Base-by-base conservation (phyloP, 2,329 filamentous ascomycete genomes). In the Gliomastix tumulicola region DNA sequence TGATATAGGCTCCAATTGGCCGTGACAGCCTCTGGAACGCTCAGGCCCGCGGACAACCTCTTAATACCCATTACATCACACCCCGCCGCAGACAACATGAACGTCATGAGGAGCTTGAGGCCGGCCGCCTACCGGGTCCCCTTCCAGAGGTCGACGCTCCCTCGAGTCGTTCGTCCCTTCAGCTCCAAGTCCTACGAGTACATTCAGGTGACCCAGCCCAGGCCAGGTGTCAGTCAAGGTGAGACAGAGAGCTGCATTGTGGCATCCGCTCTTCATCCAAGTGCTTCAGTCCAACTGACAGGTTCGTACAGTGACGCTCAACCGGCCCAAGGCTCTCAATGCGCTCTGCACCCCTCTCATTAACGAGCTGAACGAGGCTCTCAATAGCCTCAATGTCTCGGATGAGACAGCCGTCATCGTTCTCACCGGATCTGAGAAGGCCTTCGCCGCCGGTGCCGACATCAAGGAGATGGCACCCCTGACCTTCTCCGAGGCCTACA, bases 381-480 rank as follows among this genome's bases (percentile, higher is more conserved):
- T 95, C 37, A 65, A 64, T 43, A 70, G 76, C 40, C 79, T 89
- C 63, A 84, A 90, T 54, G 60, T 71, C 33, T 79, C 84, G 44
- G 71, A 81, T 39, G 69, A 74, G 21, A 82, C 88, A 45, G 76
- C 78, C 9, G 83, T 82, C 49, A 87, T 94, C 49, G 63, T 98
- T 41, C 71, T 98, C 40, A 96, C 92, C 2, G 92, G 92, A 38
- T 94, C 84, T 32, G 72, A 88, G 47, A 88, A 83, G 62, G 89
- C 90, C 30, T 98, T 96, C 56, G 90, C 90, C 21, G 90, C 92
- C 31, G 92, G 92, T 35, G 92, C 92, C 42, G 92, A 98, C 63
- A 98, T 98, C 69, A 97, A 97, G 65, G 92, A 98, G 65, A 98
- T 98, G 92, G 85, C 88, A 21, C 82, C 88, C 42, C 78, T 96